These are phyloP conservation scores for Jatropha podagrica DNA, from an alignment of 441 rosid species.

Conservation along the genomic window DNA sequence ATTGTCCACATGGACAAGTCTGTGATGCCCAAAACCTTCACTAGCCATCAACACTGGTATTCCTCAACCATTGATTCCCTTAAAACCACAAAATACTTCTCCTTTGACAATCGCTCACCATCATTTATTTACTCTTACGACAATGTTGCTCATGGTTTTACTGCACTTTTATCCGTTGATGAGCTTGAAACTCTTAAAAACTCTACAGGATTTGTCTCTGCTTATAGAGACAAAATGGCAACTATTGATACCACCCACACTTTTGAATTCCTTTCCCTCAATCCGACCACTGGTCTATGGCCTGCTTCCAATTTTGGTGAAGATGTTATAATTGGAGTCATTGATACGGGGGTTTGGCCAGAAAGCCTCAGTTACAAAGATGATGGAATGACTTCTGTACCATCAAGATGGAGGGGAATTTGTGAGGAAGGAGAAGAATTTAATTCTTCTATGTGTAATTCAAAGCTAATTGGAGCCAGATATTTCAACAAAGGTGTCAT, in stretches of 20 bases:
- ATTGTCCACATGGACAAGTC: slow-evolving; percentile 55
- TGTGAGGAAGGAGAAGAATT: slow-evolving; percentile 45
- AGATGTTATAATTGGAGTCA: slow-evolving; percentile 42
- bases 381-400: slow-evolving; percentile 37
- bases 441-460: slow-evolving; percentile 41
- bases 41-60: slow-evolving; percentile 40
- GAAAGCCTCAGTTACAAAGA: slow-evolving; percentile 47
- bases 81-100: neutral
- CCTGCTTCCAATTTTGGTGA: slow-evolving; percentile 42
- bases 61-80: slow-evolving; percentile 28
- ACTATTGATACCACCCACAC: slow-evolving; percentile 50
- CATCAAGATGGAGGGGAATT: slow-evolving; percentile 49
- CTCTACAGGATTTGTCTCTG: slow-evolving; percentile 44
- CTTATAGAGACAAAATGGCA: slow-evolving; percentile 35
- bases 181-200: slow-evolving; percentile 34
- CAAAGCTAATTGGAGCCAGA: slow-evolving; percentile 49
- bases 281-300: slow-evolving; percentile 31
- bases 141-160: slow-evolving; percentile 43
- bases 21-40: slow-evolving; percentile 41
- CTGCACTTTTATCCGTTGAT: slow-evolving; percentile 33
- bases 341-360: slow-evolving; percentile 54
- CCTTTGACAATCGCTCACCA: neutral
- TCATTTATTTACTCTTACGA: slow-evolving; percentile 36
- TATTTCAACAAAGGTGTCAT: slow-evolving; percentile 42
- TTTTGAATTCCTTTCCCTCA: slow-evolving; percentile 42